These are phyloP conservation scores for Epichloe hybrida DNA, from an alignment of 2,329 filamentous ascomycete species.

Conservation along the genomic window DNA sequence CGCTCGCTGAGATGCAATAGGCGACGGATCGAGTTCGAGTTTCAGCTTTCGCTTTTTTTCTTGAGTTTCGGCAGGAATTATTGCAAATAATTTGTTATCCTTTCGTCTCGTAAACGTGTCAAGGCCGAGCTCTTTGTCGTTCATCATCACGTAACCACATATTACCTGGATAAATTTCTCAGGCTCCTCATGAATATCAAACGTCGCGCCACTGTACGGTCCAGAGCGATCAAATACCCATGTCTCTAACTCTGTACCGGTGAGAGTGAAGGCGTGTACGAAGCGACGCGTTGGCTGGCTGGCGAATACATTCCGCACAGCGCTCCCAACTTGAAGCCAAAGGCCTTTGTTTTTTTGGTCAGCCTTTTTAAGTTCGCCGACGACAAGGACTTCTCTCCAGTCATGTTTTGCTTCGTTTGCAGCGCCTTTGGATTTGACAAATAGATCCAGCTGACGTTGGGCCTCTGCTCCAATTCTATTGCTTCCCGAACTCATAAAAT, in stretches of 20 bases:
- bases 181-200: conserved; percentile 1
- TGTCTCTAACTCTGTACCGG: conserved; percentile 1
- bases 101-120: conserved; percentile 1
- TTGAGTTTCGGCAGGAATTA: background rate
- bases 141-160: conserved; percentile 5
- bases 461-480: conserved; percentile 1
- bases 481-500: background rate
- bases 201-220: conserved; percentile 2
- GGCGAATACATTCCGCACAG: conserved; percentile 1
- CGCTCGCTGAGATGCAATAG: background rate
- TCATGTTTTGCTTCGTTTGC: background rate
- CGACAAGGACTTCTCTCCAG: background rate
- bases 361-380: background rate
- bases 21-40: background rate
- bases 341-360: conserved; percentile 1
- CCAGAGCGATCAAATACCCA: conserved; percentile 5
- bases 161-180: background rate
- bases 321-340: conserved; percentile 1
- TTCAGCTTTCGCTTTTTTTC: background rate
- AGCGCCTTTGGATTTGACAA: background rate
- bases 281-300: background rate
- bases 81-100: background rate
- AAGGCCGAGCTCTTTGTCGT: conserved; percentile 4
- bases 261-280: background rate
- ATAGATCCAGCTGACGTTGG: background rate